Conservation (phyloP, 768 basidiomycete species). For the Pluteus cervinus region DNA sequence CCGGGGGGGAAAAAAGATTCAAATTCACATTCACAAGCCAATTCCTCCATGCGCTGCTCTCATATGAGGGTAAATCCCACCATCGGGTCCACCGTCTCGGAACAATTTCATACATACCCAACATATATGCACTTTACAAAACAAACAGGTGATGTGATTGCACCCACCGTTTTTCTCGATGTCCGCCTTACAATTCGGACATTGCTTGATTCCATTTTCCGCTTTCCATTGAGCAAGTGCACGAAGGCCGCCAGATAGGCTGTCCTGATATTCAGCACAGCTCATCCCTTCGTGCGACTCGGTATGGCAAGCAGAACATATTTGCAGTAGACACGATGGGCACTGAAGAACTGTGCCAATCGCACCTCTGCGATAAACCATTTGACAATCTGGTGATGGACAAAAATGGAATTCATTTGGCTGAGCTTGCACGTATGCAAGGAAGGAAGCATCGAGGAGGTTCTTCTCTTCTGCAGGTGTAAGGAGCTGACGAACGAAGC, state of each 20-base stretch:
- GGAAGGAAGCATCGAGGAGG: slow-evolving; percentile 37
- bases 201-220: slow-evolving; percentile 24
- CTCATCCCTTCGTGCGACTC: slow-evolving; percentile 47
- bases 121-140: slow-evolving; percentile 1
- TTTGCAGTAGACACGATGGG: slow-evolving; percentile 43
- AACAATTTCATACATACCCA: neutral
- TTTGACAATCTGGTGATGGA: slow-evolving; percentile 48
- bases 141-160: slow-evolving; percentile 27
- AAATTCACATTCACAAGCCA: no score
- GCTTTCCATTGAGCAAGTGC: slow-evolving; percentile 2
- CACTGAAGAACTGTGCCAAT: slow-evolving; percentile 30
- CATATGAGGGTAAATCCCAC: no score
- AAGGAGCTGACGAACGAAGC: slow-evolving; percentile 30
- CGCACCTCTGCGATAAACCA: slow-evolving; percentile 30
- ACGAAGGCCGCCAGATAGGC: slow-evolving; percentile 6
- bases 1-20: no score
- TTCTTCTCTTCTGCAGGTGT: slow-evolving; percentile 32
- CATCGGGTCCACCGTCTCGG: no score
- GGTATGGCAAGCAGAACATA: slow-evolving; percentile 44
- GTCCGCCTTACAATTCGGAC: slow-evolving; percentile 27
- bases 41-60: no score
- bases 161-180: slow-evolving; percentile 32
- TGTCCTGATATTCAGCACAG: slow-evolving; percentile 38
- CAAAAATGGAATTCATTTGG: slow-evolving; percentile 44
- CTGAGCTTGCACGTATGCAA: slow-evolving; percentile 35